Base-by-base conservation (phyloP, 2,329 filamentous ascomycete species). In the Botrytis deweyae region DNA sequence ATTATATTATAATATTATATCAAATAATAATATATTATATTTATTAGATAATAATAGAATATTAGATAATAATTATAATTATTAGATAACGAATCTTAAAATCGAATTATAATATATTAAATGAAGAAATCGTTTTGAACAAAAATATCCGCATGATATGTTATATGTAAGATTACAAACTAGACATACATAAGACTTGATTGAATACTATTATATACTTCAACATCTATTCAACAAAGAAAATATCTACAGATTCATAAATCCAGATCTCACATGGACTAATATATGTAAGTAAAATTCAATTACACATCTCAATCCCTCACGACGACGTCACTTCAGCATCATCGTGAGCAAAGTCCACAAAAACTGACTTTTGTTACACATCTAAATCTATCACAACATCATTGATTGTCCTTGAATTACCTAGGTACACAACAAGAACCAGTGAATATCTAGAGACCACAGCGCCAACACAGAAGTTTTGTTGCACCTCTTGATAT, bases 151-250 rank as follows among this genome's bases (percentile, higher is more conserved):
- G 29, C 29, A 29, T 29, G 29, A 29, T 1, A 29, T 29, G 29
- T 1, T 1, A 29, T 29, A 29, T n/a, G n/a, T n/a, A n/a, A n/a
- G n/a, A n/a, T n/a, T n/a, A 29, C 3, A 29, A 4, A n/a, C 14
- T 14, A 25, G 52, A 55, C 5, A 55, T 1, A 29, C 14, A 18
- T 55, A 6, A 55, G 14, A 3, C n/a, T 16, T 55, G n/a, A 55
- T 3, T 55, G 1, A 29, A 55, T n/a, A n/a, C 9, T n/a, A 14
- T 1, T n/a, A 14, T 0, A 14, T 14, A 14, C 0, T 18, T 18
- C 14, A 29, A 55, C 6, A 3, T 4, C 3, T 18, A 55, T 16
- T 18, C 4, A 5, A 29, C 6, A 0, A 29, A 3, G 0, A 16
- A 55, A 1, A 8, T 14, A 0, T n/a, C 2, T 10, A 52, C 1